Conservation (phyloP, 2,329 filamentous ascomycete species). For the Penicillium corylophilum region DNA sequence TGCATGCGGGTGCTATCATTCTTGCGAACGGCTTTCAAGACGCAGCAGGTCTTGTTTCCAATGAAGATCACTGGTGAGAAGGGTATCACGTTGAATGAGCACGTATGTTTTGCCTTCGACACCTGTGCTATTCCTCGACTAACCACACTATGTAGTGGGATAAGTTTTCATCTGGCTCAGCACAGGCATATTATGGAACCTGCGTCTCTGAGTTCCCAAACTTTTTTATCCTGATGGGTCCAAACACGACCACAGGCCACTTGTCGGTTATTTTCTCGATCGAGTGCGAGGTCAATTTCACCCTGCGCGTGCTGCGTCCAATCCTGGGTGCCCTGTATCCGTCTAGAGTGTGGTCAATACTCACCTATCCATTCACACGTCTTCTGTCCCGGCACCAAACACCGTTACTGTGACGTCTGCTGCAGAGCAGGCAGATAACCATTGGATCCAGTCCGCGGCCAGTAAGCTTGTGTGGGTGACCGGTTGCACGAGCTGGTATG, state of each 20-base stretch:
- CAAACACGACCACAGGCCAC: slow-evolving; percentile 51
- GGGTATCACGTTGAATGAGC: slow-evolving; percentile 33
- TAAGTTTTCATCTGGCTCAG: slow-evolving; percentile 17
- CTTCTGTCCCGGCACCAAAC: not conserved
- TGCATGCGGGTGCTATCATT: slow-evolving; percentile 49
- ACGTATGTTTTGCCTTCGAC: slow-evolving; percentile 23
- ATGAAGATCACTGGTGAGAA: slow-evolving; percentile 48
- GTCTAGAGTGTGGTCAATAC: slow-evolving; percentile 22
- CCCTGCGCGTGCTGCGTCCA: slow-evolving; percentile 43
- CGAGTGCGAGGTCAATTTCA: slow-evolving; percentile 55
- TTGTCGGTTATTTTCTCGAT: slow-evolving; percentile 52
- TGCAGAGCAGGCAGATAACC: slow-evolving; percentile 37
- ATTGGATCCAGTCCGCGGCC: slow-evolving; percentile 43
- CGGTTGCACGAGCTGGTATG: slow-evolving; percentile 55
- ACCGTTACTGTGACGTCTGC: slow-evolving; percentile 34
- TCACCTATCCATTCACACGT: slow-evolving; percentile 25
- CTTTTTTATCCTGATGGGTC: slow-evolving; percentile 49
- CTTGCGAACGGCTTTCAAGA: slow-evolving; percentile 53
- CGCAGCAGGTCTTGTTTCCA: slow-evolving; percentile 48
- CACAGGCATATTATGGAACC: slow-evolving; percentile 51
- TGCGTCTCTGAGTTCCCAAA: slow-evolving; percentile 50
- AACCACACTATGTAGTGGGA: slow-evolving; percentile 35
- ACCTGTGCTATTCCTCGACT: no score
- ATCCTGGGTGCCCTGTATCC: slow-evolving; percentile 34
- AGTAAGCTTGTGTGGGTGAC: slow-evolving; percentile 50